Base-by-base conservation (phyloP, 2,329 filamentous ascomycete species). In the Tolypocladium tropicale region DNA sequence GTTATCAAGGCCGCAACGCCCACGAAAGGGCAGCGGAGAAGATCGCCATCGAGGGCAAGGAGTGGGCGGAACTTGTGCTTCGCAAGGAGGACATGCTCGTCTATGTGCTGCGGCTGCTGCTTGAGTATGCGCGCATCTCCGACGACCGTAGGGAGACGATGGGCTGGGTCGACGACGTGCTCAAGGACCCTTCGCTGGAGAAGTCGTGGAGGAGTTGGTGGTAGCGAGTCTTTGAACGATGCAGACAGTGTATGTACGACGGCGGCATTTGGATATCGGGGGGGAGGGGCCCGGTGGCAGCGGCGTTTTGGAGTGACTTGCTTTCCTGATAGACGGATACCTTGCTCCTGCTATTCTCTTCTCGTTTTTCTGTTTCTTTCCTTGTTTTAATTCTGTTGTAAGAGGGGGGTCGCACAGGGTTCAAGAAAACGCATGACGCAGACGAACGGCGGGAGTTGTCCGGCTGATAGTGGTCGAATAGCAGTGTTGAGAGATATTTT, bases 21-120 rank as follows among this genome's bases (percentile, higher is more conserved):
- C 79, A 82, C 59, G 86, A 90, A 63, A 69, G 70, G 1, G 76
- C 75, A 3, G 88, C 85, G 0, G 74, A 81, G 67, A 77, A 74
- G 66, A 88, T 92, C 63, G 87, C 88, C 14, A 70, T 74, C 48
- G 79, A 78, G 4, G 86, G 87, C 2, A 82, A 84, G 65, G 74
- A 76, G 34, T 91, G 88, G 88, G 84, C 86, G 0, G 80, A 83
- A 59, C 80, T 73, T 64, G 87, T 88, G 9, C 72, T 90, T 30
- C 74, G 88, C 57, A 80, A 77, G 62, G 86, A 89, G 63, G 87
- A 90, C 64, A 89, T 90, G 85, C 78, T 83, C 64, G 76, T 90
- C 10, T 91, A 91, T 66, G 77, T 84, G 10, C 73, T 85, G 55
- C 73, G 87, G 48, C 64, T 91, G 61, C 68, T 87, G 54, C 71